phyloP scores from a whole-genome alignment of 371 early-diverging fungal species.

The Saksenaea oblongispora region DNA sequence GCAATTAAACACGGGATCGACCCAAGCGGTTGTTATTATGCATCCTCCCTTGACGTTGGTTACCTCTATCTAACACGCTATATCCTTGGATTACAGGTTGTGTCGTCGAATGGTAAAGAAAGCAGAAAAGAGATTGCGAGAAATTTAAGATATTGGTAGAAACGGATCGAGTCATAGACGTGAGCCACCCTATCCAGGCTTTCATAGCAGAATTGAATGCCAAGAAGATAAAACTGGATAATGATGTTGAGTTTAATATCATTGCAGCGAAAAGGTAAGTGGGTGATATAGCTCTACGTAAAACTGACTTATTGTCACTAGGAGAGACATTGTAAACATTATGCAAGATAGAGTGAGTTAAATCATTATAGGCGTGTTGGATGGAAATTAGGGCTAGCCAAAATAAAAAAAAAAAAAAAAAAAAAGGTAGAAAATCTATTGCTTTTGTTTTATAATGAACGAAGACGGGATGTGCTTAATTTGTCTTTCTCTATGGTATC shows the following conservation, averaged over 20 bases:
- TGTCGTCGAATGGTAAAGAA: conserved; percentile 6
- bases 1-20: conserved; percentile 18
- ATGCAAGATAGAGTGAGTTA: neutral
- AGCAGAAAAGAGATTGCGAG: neutral
- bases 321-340: no score
- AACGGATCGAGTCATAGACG: conserved; percentile 12
- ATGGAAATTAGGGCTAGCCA: no score
- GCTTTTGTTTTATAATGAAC: neutral
- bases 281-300: neutral
- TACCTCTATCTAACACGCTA: conserved; percentile 23
- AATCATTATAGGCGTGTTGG: no score
- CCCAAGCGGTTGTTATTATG: neutral
- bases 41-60: conserved; percentile 25
- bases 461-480: neutral
- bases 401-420: neutral
- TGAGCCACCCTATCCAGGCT: conserved; percentile 8
- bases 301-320: no score
- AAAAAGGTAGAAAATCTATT: neutral
- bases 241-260: conserved; percentile 24
- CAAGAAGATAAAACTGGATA: conserved; percentile 22
- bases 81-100: conserved; percentile 26
- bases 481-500: conserved; percentile 42
- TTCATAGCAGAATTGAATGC: conserved; percentile 19
- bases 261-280: conserved; percentile 13
- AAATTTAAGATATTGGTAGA: conserved; percentile 7